Base-by-base conservation (phyloP, 2,329 filamentous ascomycete species). In the Grosmannia huntii region DNA sequence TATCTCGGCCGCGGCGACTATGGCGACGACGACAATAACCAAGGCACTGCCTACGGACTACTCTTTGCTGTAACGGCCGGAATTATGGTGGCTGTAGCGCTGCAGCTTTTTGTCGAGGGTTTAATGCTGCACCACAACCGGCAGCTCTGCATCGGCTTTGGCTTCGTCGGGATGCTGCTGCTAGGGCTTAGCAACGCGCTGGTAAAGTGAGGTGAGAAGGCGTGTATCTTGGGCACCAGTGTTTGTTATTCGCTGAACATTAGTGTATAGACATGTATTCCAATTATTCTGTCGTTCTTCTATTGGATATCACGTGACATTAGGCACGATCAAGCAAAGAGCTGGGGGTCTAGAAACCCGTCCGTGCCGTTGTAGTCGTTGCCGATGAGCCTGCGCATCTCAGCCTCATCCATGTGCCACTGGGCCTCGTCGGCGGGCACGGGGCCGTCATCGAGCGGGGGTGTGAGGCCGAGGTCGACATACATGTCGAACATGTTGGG, bases 51-150 rank as follows among this genome's bases (percentile, higher is more conserved):
- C 0, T 92, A 94, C 66, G 89, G 85, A 0, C 81, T 81, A 56
- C 85, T 97, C 73, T 99, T 99, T 74, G 91, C 90, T 7, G 76
- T 85, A 11, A 97, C 92, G 0, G 85, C 90, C 0, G 94, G 94
- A 1, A 95, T 99, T 65, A 97, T 99, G 94, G 86, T 90, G 31
- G 94, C 87, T 65, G 94, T 99, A 33, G 90, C 87, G 3, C 72
- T 99, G 67, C 89, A 95, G 72, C 75, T 99, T 7, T 92, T 96
- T 67, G 85, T 87, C 4, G 91, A 99, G 75, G 87, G 86, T 64
- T 70, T 96, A 68, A 87, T 86, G 59, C 72, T 96, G 67, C 91
- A 89, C 64, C 90, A 95, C 73, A 85, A 85, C 66, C 79, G 85
- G 61, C 84, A 85, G 61, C 68, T 94, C 66, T 91, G 87, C 71